These are phyloP conservation scores for Parathielavia appendiculata DNA, from an alignment of 495 filamentous ascomycete species.

Conservation along the genomic window DNA sequence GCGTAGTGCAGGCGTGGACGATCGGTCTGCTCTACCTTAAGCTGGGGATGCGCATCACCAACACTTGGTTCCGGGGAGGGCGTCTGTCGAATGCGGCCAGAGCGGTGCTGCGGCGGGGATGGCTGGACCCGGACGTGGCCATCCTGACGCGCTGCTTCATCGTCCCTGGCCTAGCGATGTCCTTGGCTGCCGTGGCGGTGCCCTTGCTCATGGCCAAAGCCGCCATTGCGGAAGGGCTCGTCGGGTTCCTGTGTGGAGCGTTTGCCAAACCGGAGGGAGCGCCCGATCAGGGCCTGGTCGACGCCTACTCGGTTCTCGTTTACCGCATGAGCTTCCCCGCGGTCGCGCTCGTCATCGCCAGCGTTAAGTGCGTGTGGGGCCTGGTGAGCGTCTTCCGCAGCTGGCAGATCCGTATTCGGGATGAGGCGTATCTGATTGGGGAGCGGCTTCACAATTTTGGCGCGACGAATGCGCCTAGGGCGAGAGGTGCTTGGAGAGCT, in stretches of 20 bases:
- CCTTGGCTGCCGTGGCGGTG: slow-evolving; percentile 51
- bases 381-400: slow-evolving; percentile 59
- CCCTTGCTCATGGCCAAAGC: slow-evolving; percentile 44
- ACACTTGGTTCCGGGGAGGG: slow-evolving; percentile 55
- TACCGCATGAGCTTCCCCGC: slow-evolving; percentile 72
- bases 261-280: slow-evolving; percentile 13
- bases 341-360: slow-evolving; percentile 45
- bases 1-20: slow-evolving; percentile 91
- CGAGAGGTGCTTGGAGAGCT: slow-evolving; percentile 30
- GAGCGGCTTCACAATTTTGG: slow-evolving; percentile 92
- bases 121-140: slow-evolving; percentile 69
- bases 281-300: slow-evolving; percentile 32
- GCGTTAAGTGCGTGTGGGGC: slow-evolving; percentile 34
- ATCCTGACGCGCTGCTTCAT: slow-evolving; percentile 81
- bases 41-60: slow-evolving; percentile 66
- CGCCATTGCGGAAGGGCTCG: slow-evolving; percentile 24
- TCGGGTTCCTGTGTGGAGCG: not conserved
- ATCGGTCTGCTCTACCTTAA: slow-evolving; percentile 89
- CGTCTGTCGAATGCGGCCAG: slow-evolving; percentile 68
- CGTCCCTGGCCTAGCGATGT: slow-evolving; percentile 59
- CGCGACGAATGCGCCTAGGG: slow-evolving; percentile 39
- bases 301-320: slow-evolving; percentile 48
- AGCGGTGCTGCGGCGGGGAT: slow-evolving; percentile 71
- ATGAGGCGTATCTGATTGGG: slow-evolving; percentile 95
- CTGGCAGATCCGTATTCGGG: slow-evolving; percentile 79